Conservation (phyloP, 2,329 filamentous ascomycete genomes). For the Sporothrix mexicana region DNA sequence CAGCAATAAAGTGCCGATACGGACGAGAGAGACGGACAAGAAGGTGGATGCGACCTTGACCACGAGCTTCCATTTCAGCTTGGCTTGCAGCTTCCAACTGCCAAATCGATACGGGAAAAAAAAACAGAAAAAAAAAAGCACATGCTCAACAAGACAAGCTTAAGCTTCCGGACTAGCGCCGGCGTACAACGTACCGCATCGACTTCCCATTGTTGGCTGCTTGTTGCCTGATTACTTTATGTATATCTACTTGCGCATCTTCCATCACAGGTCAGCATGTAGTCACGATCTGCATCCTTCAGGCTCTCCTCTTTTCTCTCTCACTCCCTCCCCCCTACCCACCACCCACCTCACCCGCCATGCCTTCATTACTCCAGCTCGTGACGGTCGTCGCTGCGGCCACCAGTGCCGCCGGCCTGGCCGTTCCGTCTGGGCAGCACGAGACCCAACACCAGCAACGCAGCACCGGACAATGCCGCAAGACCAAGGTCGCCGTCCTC, state of each 20-base stretch:
- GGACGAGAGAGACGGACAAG: not conserved
- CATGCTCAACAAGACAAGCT: too few relatives aligned
- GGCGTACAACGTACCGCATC: too few relatives aligned
- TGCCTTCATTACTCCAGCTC: slow-evolving; percentile 5
- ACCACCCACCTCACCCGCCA: not conserved
- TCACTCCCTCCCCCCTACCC: too few relatives aligned
- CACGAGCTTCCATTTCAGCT: too few relatives aligned
- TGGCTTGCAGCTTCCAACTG: not conserved
- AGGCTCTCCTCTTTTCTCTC: too few relatives aligned
- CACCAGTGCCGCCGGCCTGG: not conserved
- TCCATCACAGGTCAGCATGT: too few relatives aligned
- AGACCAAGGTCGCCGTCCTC: slow-evolving; percentile 30
- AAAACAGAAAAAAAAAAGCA: not conserved
- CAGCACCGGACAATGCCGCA: not conserved
- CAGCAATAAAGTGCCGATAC: slow-evolving; percentile 24
- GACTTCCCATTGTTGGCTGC: too few relatives aligned
- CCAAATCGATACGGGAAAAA: not conserved
- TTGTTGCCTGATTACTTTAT: too few relatives aligned
- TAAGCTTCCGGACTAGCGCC: too few relatives aligned
- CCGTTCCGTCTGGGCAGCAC: not conserved
- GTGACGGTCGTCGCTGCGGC: slow-evolving; percentile 4
- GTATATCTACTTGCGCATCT: not conserved
- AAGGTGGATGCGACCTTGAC: too few relatives aligned
- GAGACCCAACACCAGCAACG: not conserved
- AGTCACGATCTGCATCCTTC: too few relatives aligned